phyloP scores from a whole-genome alignment of 306 rosid genomes.

The Vigna angularis region DNA sequence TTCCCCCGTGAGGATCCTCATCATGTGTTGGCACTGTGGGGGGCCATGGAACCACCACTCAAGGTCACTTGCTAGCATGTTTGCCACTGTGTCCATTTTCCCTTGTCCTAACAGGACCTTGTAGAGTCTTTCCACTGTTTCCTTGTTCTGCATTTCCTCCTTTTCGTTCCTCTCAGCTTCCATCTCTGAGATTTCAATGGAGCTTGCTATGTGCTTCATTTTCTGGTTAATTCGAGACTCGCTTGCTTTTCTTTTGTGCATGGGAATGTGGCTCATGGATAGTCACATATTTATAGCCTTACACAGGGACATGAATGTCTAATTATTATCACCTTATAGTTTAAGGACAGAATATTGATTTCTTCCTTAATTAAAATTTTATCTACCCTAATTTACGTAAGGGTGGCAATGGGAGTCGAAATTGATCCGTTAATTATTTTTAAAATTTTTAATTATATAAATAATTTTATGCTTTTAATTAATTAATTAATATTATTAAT shows the following conservation, averaged over 20 bases:
- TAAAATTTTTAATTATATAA: too few species aligned
- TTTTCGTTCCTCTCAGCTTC: background rate
- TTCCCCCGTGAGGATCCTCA: slow-evolving; percentile 83
- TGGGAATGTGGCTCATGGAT: background rate
- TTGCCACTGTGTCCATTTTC: slow-evolving; percentile 49
- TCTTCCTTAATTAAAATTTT: too few species aligned
- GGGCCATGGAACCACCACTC: slow-evolving; percentile 99
- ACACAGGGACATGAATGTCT: background rate
- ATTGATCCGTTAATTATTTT: too few species aligned
- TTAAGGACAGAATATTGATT: too few species aligned
- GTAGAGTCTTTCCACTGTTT: slow-evolving; percentile 63
- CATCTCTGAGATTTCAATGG: slow-evolving; percentile 14
- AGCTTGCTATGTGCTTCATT: background rate
- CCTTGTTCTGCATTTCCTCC: slow-evolving; percentile 55
- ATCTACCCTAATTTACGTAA: too few species aligned
- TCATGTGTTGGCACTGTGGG: slow-evolving; percentile 91
- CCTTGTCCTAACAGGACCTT: slow-evolving; percentile 61
- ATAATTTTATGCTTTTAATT: too few species aligned
- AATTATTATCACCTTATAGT: background rate
- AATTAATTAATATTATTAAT: too few species aligned
- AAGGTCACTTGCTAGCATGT: slow-evolving; percentile 72
- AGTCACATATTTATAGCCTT: slow-evolving; percentile 47
- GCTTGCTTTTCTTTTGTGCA: slow-evolving; percentile 13
- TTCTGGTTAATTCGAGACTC: background rate
- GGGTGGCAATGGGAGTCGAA: too few species aligned